Evolutionary conservation across 2,329 filamentous ascomycete species (phyloP), one percentile per base, ranked within the genome.

Genomic region (Epichloe amarillans): DNA sequence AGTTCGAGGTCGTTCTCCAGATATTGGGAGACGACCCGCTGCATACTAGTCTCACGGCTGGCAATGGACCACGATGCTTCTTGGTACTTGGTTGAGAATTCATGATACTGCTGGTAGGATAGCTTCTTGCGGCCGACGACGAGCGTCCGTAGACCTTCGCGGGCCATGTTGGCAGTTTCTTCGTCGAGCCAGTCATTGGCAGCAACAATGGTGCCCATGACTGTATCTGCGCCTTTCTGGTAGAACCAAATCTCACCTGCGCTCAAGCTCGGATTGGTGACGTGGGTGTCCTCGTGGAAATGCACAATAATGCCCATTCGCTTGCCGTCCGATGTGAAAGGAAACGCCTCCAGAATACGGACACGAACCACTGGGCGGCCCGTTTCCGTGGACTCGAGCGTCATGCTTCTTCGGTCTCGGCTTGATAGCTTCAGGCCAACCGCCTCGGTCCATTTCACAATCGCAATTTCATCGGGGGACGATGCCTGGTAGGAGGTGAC

Each of bases 131-230:
- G 81, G n/a, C 93, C 94, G 26, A 98, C 86, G 5, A 98, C 93
- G 5, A 98, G 75, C 0, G 93, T 98, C 52, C 93, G 84, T 47
- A 98, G 73, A 39, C 93, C 93, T 72, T 98, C 94, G 46, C 93
- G 83, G 5, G 94, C 94, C 94, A 98, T 98, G 65, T 98, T 98
- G n/a, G 88, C 88, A 0, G 93, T 97, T 66, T 98, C 93, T 66
- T 98, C 93, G 58, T 98, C 93, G 0, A 98, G 80, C 94, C 93
- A 98, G 70, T 98, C 93, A 62, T 97, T 98, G 17, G 90, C 82
- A 7, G 86, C 88, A 37, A 98, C 93, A 57, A 98, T 97, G 3
- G 84, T 78, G n/a, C 84, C 80, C 94, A 98, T 98, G 56, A 98
- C 91, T 0, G 93, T 97, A 64, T 98, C 94, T 3, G 93, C 94